A percentile compares a stretch with the other conserved stretches of the same genome.
Conservation (phyloP, 23 red algal genomes). For the Gracilaria domingensis region DNA sequence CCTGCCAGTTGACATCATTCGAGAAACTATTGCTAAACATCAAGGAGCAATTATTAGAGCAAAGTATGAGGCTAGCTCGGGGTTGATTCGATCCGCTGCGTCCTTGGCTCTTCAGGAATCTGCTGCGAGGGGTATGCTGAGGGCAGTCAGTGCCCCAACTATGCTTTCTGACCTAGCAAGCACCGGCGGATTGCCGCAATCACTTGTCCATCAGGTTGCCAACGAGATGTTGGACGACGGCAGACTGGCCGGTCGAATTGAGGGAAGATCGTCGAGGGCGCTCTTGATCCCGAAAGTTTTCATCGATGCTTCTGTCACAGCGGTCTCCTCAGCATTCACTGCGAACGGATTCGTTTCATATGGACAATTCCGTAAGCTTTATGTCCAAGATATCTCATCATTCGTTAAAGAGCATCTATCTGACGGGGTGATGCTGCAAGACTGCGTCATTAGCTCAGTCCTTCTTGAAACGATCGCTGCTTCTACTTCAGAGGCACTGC, state of each 20-base stretch:
- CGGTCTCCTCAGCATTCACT: conserved; percentile 32
- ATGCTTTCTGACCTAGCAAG: conserved; percentile 52
- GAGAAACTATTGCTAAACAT: conserved; percentile 44
- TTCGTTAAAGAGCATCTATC: conserved; percentile 42
- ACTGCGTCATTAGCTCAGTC: conserved; percentile 49
- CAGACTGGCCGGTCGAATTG: conserved; percentile 37
- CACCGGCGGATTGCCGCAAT: neutral
- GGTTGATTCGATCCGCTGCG: conserved; percentile 42
- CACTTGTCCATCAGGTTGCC: conserved; percentile 9
- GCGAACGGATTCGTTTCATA: conserved; percentile 55
- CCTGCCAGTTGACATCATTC: conserved; percentile 67
- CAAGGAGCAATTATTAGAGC: conserved; percentile 40
- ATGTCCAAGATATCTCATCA: conserved; percentile 8
- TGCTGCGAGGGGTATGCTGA: conserved; percentile 55
- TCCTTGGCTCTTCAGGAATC: conserved; percentile 23
- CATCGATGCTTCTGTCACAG: conserved; percentile 19
- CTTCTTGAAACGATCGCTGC: conserved; percentile 61
- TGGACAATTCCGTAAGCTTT: conserved; percentile 19
- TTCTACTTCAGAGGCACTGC: conserved; percentile 53
- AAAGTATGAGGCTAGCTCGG: conserved; percentile 39
- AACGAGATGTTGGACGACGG: conserved; percentile 57
- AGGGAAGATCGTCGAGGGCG: conserved; percentile 33
- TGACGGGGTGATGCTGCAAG: conserved; percentile 20
- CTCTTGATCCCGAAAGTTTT: conserved; percentile 48
- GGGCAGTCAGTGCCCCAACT: conserved; percentile 36